phyloP scores from a whole-genome alignment of 495 filamentous ascomycete genomes.

The Pseudomonodictys pantanalensis region DNA sequence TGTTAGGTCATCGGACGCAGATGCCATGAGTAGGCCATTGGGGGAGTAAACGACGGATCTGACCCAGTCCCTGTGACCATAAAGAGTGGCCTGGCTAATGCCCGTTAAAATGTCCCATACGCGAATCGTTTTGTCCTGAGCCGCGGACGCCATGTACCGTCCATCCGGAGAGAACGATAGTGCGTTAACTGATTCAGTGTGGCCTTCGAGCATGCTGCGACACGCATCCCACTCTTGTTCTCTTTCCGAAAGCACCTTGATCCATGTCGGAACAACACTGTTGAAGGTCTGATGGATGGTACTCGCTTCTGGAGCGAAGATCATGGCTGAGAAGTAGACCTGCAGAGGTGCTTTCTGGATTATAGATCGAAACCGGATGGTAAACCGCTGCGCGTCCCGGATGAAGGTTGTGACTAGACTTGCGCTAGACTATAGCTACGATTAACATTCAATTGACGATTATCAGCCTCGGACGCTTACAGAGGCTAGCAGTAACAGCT shows the following conservation, averaged over 20 bases:
- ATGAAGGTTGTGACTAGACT: slow-evolving; percentile 32
- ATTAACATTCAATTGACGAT: slow-evolving; percentile 7
- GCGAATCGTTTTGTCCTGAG: not conserved
- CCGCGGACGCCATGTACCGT: not conserved
- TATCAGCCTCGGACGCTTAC: not conserved
- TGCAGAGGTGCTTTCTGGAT: slow-evolving; percentile 37
- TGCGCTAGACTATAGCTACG: slow-evolving; percentile 1
- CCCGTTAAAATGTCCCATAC: not conserved
- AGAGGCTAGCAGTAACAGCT: not conserved
- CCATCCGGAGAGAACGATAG: not conserved
- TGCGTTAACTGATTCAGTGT: not conserved
- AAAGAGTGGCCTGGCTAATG: not conserved
- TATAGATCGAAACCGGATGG: slow-evolving; percentile 31
- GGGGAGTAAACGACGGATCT: not conserved
- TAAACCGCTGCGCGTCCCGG: slow-evolving; percentile 42
- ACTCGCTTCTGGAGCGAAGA: slow-evolving; percentile 40
- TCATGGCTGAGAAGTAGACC: slow-evolving; percentile 37
- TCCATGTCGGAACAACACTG: not conserved
- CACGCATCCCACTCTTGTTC: not conserved
- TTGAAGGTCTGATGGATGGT: slow-evolving; percentile 8
- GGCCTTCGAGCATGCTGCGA: not conserved
- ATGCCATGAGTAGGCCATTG: not conserved
- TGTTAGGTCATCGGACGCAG: not conserved
- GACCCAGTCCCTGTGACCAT: not conserved
- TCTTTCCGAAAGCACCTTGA: slow-evolving; percentile 7